Percentiles rank a stretch among this genome's conserved stretches.
These are phyloP conservation scores for Candida piceae DNA, from an alignment of 805 yeast genomes.

Conservation along the genomic window DNA sequence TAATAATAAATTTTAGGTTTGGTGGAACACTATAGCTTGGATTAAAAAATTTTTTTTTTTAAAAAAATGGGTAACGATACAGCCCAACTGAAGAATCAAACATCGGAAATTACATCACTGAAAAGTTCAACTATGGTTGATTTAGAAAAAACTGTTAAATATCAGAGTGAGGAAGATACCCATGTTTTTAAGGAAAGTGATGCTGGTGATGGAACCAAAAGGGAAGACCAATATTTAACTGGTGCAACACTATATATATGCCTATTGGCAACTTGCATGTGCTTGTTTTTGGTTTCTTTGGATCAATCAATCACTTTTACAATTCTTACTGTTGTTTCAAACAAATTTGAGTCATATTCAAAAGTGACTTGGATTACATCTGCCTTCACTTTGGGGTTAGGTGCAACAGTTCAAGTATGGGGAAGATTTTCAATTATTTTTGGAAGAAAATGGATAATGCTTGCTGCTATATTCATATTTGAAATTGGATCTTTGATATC, in stretches of 20 bases:
- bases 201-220: constrained; percentile 35
- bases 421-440: constrained; percentile 51
- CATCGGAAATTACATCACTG: too few relatives aligned
- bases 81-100: too few relatives aligned
- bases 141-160: too few relatives aligned
- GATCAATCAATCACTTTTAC: constrained; percentile 59
- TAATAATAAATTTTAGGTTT: too few relatives aligned
- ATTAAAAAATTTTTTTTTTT: too few relatives aligned
- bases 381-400: constrained; percentile 50
- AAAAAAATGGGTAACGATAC: too few relatives aligned
- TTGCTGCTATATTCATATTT: constrained; percentile 47
- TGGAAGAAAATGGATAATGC: constrained; percentile 50
- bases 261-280: constrained; percentile 11
- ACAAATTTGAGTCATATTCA: constrained; percentile 43
- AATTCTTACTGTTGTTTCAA: constrained; percentile 44
- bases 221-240: constrained; percentile 23
- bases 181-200: constrained; percentile 28
- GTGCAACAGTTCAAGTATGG: constrained; percentile 50
- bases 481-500: constrained; percentile 58
- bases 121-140: too few relatives aligned
- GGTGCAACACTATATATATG: constrained; percentile 19
- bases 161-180: too few relatives aligned
- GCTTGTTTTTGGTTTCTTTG: constrained; percentile 34
- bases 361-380: constrained; percentile 56
- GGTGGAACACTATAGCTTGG: too few relatives aligned